Evolutionary conservation across 2,329 filamentous ascomycete genomes (phyloP).

Genomic region (Beauveria sp.): DNA sequence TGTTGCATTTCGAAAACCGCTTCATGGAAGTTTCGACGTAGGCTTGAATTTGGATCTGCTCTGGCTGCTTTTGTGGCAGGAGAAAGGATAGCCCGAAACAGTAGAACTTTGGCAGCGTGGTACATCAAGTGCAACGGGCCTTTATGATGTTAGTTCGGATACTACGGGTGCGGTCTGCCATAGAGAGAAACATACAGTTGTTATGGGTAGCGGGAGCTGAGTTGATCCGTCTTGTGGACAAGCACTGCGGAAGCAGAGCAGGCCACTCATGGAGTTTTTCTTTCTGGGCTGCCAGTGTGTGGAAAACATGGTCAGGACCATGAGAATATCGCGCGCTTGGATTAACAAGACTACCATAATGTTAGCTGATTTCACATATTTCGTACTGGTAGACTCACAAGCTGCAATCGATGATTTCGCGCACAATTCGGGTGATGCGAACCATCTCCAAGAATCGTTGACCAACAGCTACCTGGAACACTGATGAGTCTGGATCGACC

Average conservation of each 20-base stretch:
- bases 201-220: conserved; percentile 13
- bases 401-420: conserved; percentile 25
- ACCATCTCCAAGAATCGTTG: conserved; percentile 31
- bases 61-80: conserved; percentile 36
- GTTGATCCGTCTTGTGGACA: conserved; percentile 19
- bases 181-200: conserved; percentile 17
- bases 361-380: neutral
- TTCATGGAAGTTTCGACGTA: conserved; percentile 26
- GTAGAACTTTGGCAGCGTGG: conserved; percentile 33
- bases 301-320: conserved; percentile 15
- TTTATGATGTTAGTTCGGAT: neutral
- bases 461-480: conserved; percentile 27
- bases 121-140: conserved; percentile 35
- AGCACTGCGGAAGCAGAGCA: conserved; percentile 27
- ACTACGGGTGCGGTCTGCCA: neutral
- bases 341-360: conserved; percentile 19
- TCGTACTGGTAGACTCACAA: conserved; percentile 20
- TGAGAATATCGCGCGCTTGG: conserved; percentile 12
- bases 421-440: conserved; percentile 23
- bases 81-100: conserved; percentile 37
- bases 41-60: conserved; percentile 25
- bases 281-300: conserved; percentile 20
- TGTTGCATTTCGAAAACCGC: conserved; percentile 29
- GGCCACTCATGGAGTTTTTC: conserved; percentile 28
- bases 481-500: conserved; percentile 25